Base-by-base conservation (phyloP, 768 basidiomycete species). In the Candolleomyces efflorescens region DNA sequence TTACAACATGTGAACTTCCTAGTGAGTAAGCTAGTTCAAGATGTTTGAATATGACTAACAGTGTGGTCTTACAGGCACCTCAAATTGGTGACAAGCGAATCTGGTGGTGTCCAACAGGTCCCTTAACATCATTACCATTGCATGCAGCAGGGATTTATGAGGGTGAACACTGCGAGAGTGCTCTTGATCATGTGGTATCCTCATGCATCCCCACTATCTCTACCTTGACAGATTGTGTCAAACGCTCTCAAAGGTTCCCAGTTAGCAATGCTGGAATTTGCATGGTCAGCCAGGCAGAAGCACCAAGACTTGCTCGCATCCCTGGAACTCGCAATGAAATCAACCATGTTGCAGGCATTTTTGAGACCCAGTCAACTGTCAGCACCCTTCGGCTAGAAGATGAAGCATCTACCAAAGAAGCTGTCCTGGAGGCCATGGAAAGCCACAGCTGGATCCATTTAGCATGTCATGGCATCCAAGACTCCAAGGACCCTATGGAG, bases 381-480 rank as follows among this genome's bases (percentile, higher is more conserved):
- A n/a, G n/a, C n/a, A n/a, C n/a, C 2, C 50, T 44, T 2, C 18
- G 18, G 3, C 18, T 26, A 52, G 49, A 43, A 56, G 52, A 52
- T 47, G 11, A 27, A 13, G 18, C 11, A n/a, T 17, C 49, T 3
- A 15, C 41, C 37, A n/a, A 26, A 13, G 20, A 37, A 1, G 39
- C 36, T 3, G 17, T 27, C 18, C 3, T 47, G 27, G 32, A 54
- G 11, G 15, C 24, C 32, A 43, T 24, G 24, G 38, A 63, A 12
- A 20, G 20, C 15, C 41, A 20, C 22, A 22, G n/a, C 32, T 44
- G 52, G 13, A 64, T 67, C 24, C 77, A 79, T 56, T 56, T 78
- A 6, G 71, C 75, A 2, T 76, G 75, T 51, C 72, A 74, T 7
- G 73, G 66, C 4, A 50, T 59, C 15, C 68, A 77, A 39, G 61